phyloP scores from a whole-genome alignment of 2,329 filamentous ascomycete species.

The Colletotrichum endophyticum region DNA sequence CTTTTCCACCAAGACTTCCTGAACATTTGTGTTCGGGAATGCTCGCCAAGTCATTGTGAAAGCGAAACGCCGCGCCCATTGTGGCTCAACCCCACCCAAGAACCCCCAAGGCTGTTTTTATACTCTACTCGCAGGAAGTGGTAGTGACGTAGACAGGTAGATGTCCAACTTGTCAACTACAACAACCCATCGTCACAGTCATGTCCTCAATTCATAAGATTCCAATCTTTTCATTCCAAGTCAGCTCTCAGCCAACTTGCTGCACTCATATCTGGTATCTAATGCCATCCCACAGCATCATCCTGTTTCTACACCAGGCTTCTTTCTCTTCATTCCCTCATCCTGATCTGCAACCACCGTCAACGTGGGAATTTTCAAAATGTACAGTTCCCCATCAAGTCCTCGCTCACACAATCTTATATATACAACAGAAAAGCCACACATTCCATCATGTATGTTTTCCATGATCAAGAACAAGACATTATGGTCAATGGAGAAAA shows the following conservation, averaged over 20 bases:
- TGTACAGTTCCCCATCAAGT: not conserved
- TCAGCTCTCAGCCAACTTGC: not conserved
- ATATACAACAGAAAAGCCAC: not conserved
- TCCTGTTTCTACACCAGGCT: not conserved
- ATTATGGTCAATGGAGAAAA: constrained; percentile 5
- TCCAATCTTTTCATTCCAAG: not conserved
- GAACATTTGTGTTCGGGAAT: too few relatives aligned
- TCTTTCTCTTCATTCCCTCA: not conserved
- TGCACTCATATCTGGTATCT: not conserved
- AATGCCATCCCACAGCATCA: not conserved
- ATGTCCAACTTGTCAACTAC: too few relatives aligned
- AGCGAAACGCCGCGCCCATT: too few relatives aligned
- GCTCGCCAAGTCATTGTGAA: too few relatives aligned
- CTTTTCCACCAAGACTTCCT: too few relatives aligned
- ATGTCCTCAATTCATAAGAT: not conserved
- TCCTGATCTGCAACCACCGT: not conserved
- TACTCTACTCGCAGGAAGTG: too few relatives aligned
- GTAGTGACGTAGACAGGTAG: too few relatives aligned
- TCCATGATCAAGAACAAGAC: not conserved
- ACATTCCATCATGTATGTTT: not conserved
- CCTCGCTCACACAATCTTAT: not conserved
- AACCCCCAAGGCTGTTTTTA: too few relatives aligned
- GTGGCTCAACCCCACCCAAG: too few relatives aligned
- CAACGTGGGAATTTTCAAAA: not conserved
- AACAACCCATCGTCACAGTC: too few relatives aligned